A percentile compares a stretch with the other conserved stretches of the same genome.
Conservation (phyloP, 2,329 filamentous ascomycete genomes). For the Paracamarosporium sp. region DNA sequence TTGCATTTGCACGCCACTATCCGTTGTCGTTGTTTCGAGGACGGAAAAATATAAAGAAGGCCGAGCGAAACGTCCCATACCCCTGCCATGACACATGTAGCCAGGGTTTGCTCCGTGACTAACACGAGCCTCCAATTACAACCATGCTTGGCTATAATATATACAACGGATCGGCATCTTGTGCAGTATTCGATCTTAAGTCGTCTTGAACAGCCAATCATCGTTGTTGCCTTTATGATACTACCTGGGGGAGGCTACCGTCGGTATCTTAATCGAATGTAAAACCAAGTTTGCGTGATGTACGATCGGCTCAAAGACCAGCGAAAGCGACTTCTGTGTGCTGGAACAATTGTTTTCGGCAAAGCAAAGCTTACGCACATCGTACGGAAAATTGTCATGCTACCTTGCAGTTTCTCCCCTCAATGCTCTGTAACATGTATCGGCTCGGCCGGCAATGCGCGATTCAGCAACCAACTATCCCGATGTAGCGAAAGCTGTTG, state of each 20-base stretch:
- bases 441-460: not conserved
- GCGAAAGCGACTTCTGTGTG: not conserved
- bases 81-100: not conserved
- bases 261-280: not conserved
- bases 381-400: not conserved
- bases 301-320: not conserved
- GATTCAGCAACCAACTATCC: no score
- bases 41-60: conserved; percentile 3
- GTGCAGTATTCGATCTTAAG: no score
- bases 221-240: no score
- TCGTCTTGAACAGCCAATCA: no score
- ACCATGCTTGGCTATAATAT: not conserved
- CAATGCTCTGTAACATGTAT: not conserved
- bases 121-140: not conserved
- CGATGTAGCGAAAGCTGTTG: not conserved
- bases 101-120: not conserved
- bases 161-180: not conserved
- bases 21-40: not conserved
- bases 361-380: not conserved
- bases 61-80: not conserved
- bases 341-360: not conserved
- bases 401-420: not conserved
- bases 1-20: not conserved
- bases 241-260: not conserved
- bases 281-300: not conserved